These are phyloP conservation scores for Phytophthora foliorum DNA, from an alignment of 352 stramenopile genomes.

Conservation along the genomic window DNA sequence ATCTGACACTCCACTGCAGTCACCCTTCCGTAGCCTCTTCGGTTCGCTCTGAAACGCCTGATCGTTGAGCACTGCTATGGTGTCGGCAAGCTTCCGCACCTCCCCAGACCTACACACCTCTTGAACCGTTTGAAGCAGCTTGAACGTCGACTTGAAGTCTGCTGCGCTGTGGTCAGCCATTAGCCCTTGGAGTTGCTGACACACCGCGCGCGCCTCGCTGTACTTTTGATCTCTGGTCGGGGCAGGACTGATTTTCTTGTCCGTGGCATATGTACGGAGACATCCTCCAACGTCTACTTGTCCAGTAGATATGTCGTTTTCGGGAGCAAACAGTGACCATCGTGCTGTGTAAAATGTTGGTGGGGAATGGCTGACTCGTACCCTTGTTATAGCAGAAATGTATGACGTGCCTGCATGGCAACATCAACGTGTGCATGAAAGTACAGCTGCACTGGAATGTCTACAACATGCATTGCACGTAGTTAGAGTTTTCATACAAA, in stretches of 20 bases:
- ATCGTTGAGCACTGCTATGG: neutral
- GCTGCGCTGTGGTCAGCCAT: conserved; percentile 13
- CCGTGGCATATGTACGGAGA: neutral
- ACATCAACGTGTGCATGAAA: conserved; percentile 19
- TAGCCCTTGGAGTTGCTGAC: conserved; percentile 8
- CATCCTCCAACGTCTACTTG: neutral
- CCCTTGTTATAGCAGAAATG: neutral
- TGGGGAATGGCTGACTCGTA: conserved; percentile 23
- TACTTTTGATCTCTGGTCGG: conserved; percentile 3
- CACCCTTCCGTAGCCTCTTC: neutral
- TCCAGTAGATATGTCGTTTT: conserved; percentile 19
- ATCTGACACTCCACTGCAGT: too few species aligned
- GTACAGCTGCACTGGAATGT: conserved; percentile 17
- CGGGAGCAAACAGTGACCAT: conserved; percentile 7
- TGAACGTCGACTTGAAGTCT: conserved; percentile 4
- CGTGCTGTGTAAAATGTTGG: conserved; percentile 17
- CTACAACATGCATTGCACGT: conserved; percentile 6
- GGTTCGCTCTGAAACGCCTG: neutral
- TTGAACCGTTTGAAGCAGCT: neutral
- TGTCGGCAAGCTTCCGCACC: conserved; percentile 15
- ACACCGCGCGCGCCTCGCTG: conserved; percentile 1
- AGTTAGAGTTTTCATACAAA: neutral
- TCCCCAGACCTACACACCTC: conserved; percentile 10
- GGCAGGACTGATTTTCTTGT: neutral
- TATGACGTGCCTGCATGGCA: conserved; percentile 21